Evolutionary conservation across 495 filamentous ascomycete genomes (phyloP), one percentile per base, ranked within the genome.

Genomic region (Durotheca rogersii): DNA sequence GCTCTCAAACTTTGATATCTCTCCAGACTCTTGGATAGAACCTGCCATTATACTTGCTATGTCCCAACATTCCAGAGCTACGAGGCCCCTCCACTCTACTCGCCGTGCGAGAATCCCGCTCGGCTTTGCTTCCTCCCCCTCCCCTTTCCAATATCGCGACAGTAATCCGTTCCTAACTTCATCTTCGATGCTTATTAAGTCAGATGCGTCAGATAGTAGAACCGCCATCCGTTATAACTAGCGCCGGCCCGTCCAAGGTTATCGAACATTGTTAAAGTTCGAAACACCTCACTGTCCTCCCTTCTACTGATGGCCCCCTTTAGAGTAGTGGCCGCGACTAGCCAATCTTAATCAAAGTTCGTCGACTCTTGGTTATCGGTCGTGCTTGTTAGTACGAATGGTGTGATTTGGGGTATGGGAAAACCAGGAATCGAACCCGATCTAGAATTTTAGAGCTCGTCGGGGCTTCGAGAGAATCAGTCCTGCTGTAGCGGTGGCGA

Each of bases 141-240:
- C n/a, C n/a, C n/a, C n/a, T n/a, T 34, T 21, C 40, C 41, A 41
- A 59, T 59, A 50, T 40, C 53, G 32, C 34, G 47, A 47, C 45
- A n/a, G n/a, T 46, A 37, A 27, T 35, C 40, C 49, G 41, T 53
- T 45, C 34, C 35, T n/a, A n/a, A n/a, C n/a, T n/a, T n/a, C n/a
- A n/a, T 53, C 56, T 53, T 23, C 53, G 50, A 59, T 59, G 50
- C 51, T 59, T 54, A 44, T 41, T 27, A 59, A 59, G 49, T 53
- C 43, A 58, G 50, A 59, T 48, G 45, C 31, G 56, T 18, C 45
- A 59, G 54, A 59, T 35, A 54, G 50, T 36, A 59, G 49, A 58
- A 59, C 55, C 45, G 46, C 56, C 56, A 54, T 53, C 56, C 50
- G 30, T 59, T 45, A 51, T 54, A 59, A 50, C 56, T 59, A 59